Percentiles rank a stretch among this genome's conserved stretches.
phyloP scores from a whole-genome alignment of 148 eudicot species.

The Arctostaphylos glauca region DNA sequence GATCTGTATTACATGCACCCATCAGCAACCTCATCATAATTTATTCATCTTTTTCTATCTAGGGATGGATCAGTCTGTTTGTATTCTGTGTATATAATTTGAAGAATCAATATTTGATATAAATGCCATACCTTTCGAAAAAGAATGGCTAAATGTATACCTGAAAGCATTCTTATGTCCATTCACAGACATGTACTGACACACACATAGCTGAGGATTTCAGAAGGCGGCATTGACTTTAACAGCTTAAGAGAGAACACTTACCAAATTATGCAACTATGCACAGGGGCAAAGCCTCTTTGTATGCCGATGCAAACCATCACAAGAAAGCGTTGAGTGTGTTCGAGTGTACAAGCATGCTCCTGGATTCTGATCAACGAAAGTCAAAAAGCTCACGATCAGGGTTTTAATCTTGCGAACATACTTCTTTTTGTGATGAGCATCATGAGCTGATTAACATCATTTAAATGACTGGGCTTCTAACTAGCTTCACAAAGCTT shows the following conservation, averaged over 20 bases:
- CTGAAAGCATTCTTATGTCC: too few relatives aligned
- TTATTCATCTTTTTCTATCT: too few relatives aligned
- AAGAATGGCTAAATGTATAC: too few relatives aligned
- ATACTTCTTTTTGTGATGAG: background rate
- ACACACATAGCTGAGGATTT: background rate
- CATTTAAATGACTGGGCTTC: background rate
- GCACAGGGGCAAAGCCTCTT: slow-evolving; percentile 97
- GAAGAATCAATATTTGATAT: too few relatives aligned
- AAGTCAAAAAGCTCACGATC: background rate
- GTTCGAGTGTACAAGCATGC: slow-evolving; percentile 80
- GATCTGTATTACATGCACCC: too few relatives aligned
- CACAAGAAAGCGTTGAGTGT: slow-evolving; percentile 66
- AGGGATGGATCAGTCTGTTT: too few relatives aligned
- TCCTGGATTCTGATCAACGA: slow-evolving; percentile 71
- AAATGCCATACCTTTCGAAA: too few relatives aligned
- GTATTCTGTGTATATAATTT: too few relatives aligned
- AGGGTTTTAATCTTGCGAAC: background rate
- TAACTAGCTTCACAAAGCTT: background rate
- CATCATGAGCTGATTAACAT: background rate
- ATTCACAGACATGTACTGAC: background rate
- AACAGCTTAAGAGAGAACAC: background rate
- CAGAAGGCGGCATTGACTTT: background rate
- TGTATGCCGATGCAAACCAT: slow-evolving; percentile 84
- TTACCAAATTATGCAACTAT: slow-evolving; percentile 31
- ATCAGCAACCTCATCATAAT: too few relatives aligned